Percentiles rank a stretch among this genome's conserved stretches.
phyloP scores from a whole-genome alignment of 768 basidiomycete species.

The Kwoniella dejecticola region DNA sequence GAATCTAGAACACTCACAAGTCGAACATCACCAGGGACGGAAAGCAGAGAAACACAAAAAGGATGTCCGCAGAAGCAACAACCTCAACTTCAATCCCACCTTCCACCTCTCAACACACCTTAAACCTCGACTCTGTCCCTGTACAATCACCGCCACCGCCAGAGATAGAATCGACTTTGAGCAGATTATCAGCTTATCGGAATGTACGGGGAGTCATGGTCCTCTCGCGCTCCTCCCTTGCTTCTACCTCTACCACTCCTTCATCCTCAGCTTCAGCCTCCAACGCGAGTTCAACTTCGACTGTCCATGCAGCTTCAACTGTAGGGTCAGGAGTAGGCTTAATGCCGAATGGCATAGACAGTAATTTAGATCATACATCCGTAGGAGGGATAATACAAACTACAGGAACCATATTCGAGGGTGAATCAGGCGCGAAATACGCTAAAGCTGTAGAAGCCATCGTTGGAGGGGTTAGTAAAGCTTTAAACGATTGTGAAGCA shows the following conservation, averaged over 20 bases:
- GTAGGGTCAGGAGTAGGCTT: too few relatives aligned
- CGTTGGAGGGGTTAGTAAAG: conserved; percentile 74
- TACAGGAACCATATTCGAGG: conserved; percentile 56
- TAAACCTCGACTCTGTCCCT: neutral
- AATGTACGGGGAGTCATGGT: conserved; percentile 86
- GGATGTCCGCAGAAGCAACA: too few relatives aligned
- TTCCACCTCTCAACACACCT: conserved; percentile 2
- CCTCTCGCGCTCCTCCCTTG: conserved; percentile 62
- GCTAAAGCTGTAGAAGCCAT: conserved; percentile 59
- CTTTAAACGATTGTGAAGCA: conserved; percentile 73
- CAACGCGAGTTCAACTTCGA: too few relatives aligned
- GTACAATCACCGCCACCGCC: conserved; percentile 58
- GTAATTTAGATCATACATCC: neutral
- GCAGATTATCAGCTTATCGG: conserved; percentile 74
- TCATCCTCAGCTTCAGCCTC: too few relatives aligned
- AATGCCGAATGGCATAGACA: too few relatives aligned
- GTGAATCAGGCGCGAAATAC: conserved; percentile 50
- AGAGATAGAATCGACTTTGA: conserved; percentile 80
- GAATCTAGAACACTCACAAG: too few relatives aligned
- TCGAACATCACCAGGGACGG: too few relatives aligned
- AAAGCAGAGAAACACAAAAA: too few relatives aligned
- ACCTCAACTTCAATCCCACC: too few relatives aligned
- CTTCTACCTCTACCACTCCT: neutral
- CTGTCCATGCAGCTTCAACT: too few relatives aligned
- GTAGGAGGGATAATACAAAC: conserved; percentile 69